phyloP scores from a whole-genome alignment of 192 early-diverging fungal species.

The Allomyces arbusculus region DNA sequence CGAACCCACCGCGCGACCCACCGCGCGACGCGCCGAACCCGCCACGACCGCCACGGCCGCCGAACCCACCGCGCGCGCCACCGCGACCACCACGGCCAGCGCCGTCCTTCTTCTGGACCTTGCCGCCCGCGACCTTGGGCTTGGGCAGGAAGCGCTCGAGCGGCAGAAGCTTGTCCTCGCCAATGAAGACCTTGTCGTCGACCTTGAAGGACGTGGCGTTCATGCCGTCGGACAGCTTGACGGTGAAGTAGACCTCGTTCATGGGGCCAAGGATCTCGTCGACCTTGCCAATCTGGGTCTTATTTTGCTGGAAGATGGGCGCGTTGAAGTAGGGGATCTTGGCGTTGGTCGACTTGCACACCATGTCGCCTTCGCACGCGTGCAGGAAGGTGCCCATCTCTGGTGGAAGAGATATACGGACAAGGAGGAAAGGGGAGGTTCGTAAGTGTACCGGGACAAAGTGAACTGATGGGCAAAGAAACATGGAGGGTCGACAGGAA shows the following conservation, averaged over 20 bases:
- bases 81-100: constrained; percentile 20
- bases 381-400: constrained; percentile 82
- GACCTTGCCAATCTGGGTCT: constrained; percentile 96
- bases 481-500: background rate
- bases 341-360: constrained; percentile 67
- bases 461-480: background rate
- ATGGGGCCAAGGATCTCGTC: constrained; percentile 96
- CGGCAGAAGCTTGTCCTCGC: constrained; percentile 78
- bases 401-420: constrained; percentile 7
- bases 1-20: constrained; percentile 6
- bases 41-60: constrained; percentile 27
- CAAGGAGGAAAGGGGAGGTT: background rate
- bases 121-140: constrained; percentile 41
- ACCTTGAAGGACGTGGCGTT: constrained; percentile 76
- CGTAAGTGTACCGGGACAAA: background rate
- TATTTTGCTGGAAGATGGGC: constrained; percentile 93
- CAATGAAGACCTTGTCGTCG: constrained; percentile 84
- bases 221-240: constrained; percentile 86
- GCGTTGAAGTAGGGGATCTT: constrained; percentile 99
- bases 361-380: constrained; percentile 93
- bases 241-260: constrained; percentile 94
- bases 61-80: constrained; percentile 16
- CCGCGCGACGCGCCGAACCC: constrained; percentile 16
- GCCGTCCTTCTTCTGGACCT: constrained; percentile 38
- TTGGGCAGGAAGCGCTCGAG: constrained; percentile 93